Base-by-base conservation (phyloP, 2,329 filamentous ascomycete genomes). In the Madurella mycetomatis region DNA sequence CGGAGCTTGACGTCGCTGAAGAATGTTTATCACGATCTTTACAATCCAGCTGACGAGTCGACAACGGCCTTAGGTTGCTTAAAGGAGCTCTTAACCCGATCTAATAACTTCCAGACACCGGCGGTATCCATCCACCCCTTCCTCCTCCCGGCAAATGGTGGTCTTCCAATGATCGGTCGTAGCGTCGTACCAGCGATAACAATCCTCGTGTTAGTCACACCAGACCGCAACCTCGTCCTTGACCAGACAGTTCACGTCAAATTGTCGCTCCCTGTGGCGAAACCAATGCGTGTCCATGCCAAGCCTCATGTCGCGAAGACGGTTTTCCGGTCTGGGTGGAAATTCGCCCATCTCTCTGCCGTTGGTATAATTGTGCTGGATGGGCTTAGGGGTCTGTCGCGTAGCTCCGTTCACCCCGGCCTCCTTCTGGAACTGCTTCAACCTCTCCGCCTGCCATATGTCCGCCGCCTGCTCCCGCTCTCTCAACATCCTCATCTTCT, bases 131-230 rank as follows among this genome's bases (percentile, higher is more conserved):
- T 39, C 39, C 8, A 4, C 30, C 4, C 47, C 39, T 9, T 43
- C 31, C 7, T 31, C 19, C 18, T 47, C 15, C 7, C 19, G n/a
- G 2, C 2, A 15, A 12, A 41, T 32, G 17, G 43, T n/a, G 1
- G 18, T 19, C 12, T 47, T 43, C 47, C 43, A 47, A 9, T 41
- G 53, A n/a, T 54, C 39, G 7, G 53, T 51, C 2, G 47, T 47
- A 9, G 39, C 50, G 47, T 47, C 32, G 18, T 30, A 37, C 53
- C 53, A 54, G 12, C 8, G 37, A 11, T 18, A 12, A 9, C 7
- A 2, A n/a, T 43, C 18, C 18, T 19, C 31, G 4, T 19, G 34
- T 34, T 12, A 12, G 13, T 41, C 41, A 16, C 25, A 2, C 51
- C 51, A 49, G n/a, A 11, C 17, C 0, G 31, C 5, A 7, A 25